Evolutionary conservation across 164 flowering plant genomes (phyloP).

Genomic region (Taxillus chinensis): DNA sequence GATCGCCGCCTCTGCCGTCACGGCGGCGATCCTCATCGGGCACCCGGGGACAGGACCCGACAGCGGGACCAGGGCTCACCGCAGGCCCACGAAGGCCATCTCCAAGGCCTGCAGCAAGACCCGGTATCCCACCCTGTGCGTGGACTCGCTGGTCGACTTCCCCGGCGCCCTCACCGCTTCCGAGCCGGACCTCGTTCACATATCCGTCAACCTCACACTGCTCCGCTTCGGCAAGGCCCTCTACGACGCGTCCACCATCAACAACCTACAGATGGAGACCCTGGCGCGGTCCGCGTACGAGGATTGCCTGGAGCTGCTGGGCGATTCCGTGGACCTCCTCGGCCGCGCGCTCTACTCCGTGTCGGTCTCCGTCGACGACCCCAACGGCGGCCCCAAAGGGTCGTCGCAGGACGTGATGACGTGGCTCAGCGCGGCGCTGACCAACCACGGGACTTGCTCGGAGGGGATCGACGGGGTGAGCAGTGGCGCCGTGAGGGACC

Average conservation of each 20-base stretch:
- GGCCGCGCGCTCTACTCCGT: constrained; percentile 40
- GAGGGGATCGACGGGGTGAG: constrained; percentile 50
- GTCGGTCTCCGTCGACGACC: constrained; percentile 6
- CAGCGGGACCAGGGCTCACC: neutral
- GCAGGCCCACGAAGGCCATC: constrained; percentile 59
- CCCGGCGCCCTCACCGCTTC: constrained; percentile 62
- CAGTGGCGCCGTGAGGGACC: constrained; percentile 44
- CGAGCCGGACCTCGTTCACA: constrained; percentile 65
- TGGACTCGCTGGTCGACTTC: constrained; percentile 60
- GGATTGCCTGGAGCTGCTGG: constrained; percentile 76
- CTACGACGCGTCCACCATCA: constrained; percentile 28
- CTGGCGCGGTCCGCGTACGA: constrained; percentile 56
- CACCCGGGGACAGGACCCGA: constrained; percentile 10
- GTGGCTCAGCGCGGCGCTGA: constrained; percentile 89
- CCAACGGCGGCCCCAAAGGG: constrained; percentile 8
- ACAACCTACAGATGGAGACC: constrained; percentile 41
- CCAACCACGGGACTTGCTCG: constrained; percentile 88
- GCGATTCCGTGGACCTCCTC: constrained; percentile 61
- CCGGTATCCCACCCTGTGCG: constrained; percentile 59
- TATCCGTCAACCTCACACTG: constrained; percentile 75
- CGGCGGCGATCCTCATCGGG: constrained; percentile 38
- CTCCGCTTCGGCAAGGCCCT: constrained; percentile 48
- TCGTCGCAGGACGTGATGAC: constrained; percentile 60
- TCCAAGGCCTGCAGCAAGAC: constrained; percentile 54
- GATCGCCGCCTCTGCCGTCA: constrained; percentile 38